Evolutionary conservation across 2,329 filamentous ascomycete genomes (phyloP), one percentile per base, ranked within the genome.

Genomic region (Macrophomina pseudophaseolina): DNA sequence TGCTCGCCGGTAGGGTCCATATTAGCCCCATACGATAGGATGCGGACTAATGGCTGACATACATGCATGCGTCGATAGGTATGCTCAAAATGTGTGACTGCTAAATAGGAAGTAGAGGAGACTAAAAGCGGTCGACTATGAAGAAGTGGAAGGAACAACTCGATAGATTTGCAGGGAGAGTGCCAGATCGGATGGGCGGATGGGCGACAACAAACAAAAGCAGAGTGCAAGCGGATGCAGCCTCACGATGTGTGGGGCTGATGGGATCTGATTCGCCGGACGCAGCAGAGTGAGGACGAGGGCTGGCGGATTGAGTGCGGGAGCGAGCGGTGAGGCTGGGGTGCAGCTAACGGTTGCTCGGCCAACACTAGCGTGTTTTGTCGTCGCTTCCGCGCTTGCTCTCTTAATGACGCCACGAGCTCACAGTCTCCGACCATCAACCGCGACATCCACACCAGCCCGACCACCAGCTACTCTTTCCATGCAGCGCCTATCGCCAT

Each of bases 401-500:
- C 23, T 46, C 23, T 58, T 46, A 38, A 38, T 48, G 46, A 59
- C 54, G 64, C 56, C 54, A 52, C 53, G 32, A 38, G 38, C 51
- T 16, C 30, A 11, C 58, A 23, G 32, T 30, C 18, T 44, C 9
- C 44, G 28, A 35, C 28, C 63, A 51, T 51, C 64, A 60, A 59
- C 63, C 48, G 35, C 52, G 42, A 65, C 63, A 32, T 30, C 42
- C 62, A 54, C 62, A 14, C 46, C 44, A 48, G 1, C 32, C 38
- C 6, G 42, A 42, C 48, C 30, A 54, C 14, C 52, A 38, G 42
- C 52, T 38, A 44, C 54, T n/a, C 58, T 59, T 62, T 63, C 65
- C 56, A 63, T 66, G 65, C 42, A 46, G 60, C 40, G 12, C 30
- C 14, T 51, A 35, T 38, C 44, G 49, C 51, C 59, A 58, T 64